Percentiles rank a stretch among this genome's conserved stretches.
Evolutionary conservation across 208 protist genomes (phyloP).

Genomic region (Leishmania braziliensis): DNA sequence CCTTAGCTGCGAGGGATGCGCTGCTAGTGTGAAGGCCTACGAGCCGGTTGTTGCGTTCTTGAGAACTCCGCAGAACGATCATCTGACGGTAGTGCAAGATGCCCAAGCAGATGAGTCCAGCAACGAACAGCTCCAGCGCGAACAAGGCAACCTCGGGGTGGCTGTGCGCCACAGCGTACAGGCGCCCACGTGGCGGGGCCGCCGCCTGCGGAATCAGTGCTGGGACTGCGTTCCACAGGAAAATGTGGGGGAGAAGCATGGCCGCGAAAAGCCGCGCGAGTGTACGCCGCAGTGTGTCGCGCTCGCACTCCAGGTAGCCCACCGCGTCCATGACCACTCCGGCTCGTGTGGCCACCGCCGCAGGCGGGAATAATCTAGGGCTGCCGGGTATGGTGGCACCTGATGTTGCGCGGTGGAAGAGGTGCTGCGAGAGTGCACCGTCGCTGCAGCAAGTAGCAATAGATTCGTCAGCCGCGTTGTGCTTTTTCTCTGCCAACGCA

Average conservation of each 20-base stretch:
- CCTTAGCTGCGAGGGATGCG: background rate
- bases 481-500: background rate
- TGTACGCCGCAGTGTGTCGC: background rate
- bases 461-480: background rate
- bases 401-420: background rate
- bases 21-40: background rate
- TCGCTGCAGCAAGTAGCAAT: background rate
- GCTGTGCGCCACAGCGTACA: conserved; percentile 1
- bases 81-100: background rate
- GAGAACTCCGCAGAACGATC: background rate
- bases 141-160: conserved; percentile 7
- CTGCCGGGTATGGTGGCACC: background rate
- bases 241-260: conserved; percentile 9
- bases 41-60: background rate
- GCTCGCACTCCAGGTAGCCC: background rate
- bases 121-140: background rate
- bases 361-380: background rate
- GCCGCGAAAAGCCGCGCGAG: background rate
- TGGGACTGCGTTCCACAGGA: background rate
- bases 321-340: background rate
- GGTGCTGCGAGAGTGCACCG: background rate
- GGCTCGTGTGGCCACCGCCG: background rate
- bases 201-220: background rate
- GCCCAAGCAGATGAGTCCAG: background rate
- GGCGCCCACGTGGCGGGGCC: background rate